Percentiles rank a stretch among this genome's conserved stretches.
phyloP scores from a whole-genome alignment of 2,329 filamentous ascomycete species.

The Xenoacremonium recifei region DNA sequence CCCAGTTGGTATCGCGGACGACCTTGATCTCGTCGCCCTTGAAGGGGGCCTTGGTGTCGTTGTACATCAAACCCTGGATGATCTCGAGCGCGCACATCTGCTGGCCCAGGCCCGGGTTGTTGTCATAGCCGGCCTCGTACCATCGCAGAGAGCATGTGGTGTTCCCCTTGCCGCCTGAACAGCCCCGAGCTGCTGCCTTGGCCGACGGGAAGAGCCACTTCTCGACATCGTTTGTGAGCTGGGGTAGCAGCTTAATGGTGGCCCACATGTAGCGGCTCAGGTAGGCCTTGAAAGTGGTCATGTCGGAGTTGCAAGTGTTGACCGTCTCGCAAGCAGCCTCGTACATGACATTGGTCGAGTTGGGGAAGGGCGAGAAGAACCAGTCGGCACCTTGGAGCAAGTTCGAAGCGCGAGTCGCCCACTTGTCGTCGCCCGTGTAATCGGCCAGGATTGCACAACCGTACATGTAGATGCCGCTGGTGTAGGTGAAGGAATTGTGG shows the following conservation, averaged over 20 bases:
- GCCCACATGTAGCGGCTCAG: slow-evolving; percentile 64
- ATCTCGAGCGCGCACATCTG: slow-evolving; percentile 65
- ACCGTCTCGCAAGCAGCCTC: slow-evolving; percentile 64
- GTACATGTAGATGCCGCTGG: slow-evolving; percentile 63
- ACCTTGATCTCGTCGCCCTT: slow-evolving; percentile 46
- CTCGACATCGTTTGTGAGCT: slow-evolving; percentile 46
- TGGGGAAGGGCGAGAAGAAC: slow-evolving; percentile 54
- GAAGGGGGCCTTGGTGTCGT: slow-evolving; percentile 43
- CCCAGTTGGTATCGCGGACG: slow-evolving; percentile 32
- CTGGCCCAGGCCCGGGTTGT: slow-evolving; percentile 55
- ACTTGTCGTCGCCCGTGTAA: slow-evolving; percentile 50
- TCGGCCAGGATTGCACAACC: slow-evolving; percentile 65
- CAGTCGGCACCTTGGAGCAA: slow-evolving; percentile 51
- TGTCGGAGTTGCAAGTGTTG: slow-evolving; percentile 58
- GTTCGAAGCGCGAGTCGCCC: slow-evolving; percentile 51
- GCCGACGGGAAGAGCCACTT: slow-evolving; percentile 51
- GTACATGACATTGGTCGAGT: slow-evolving; percentile 60
- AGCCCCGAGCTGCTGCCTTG: slow-evolving; percentile 53
- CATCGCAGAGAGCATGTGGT: slow-evolving; percentile 61
- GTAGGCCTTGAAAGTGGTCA: slow-evolving; percentile 68
- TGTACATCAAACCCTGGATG: slow-evolving; percentile 57
- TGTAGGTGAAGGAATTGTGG: slow-evolving; percentile 62
- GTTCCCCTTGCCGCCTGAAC: slow-evolving; percentile 53
- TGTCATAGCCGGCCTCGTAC: slow-evolving; percentile 58
- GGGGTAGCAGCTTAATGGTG: slow-evolving; percentile 55